Evolutionary conservation across 306 rosid genomes (phyloP).

Genomic region (Cucurbita maxima): DNA sequence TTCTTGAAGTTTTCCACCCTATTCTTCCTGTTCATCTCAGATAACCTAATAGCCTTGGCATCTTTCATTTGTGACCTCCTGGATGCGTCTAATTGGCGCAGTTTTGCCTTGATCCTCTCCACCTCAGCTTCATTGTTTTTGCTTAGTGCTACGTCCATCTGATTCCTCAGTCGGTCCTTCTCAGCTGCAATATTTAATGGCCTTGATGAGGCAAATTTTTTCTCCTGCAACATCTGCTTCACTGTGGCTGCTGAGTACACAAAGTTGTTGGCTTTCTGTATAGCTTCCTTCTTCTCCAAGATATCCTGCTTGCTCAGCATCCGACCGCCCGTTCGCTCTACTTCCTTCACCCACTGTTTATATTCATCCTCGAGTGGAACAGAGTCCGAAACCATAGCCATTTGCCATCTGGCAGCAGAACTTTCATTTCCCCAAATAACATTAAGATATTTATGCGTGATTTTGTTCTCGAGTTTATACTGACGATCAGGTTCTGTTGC

Average conservation of each 20-base stretch:
- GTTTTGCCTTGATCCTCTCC: slow-evolving; percentile 49
- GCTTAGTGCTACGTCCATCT: slow-evolving; percentile 56
- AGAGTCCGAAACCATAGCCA: slow-evolving; percentile 91
- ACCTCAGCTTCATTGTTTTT: slow-evolving; percentile 45
- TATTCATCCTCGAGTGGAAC: slow-evolving; percentile 66
- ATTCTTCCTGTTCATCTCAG: slow-evolving; percentile 93
- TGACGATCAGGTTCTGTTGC: slow-evolving; percentile 61
- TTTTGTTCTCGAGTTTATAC: slow-evolving; percentile 66
- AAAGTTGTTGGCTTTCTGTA: slow-evolving; percentile 44
- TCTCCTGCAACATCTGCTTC: slow-evolving; percentile 84
- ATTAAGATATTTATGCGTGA: slow-evolving; percentile 71
- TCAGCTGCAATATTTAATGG: slow-evolving; percentile 83
- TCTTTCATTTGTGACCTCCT: slow-evolving; percentile 37
- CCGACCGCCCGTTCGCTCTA: slow-evolving; percentile 66
- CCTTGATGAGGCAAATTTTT: slow-evolving; percentile 65
- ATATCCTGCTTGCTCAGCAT: slow-evolving; percentile 55
- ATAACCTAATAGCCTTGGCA: slow-evolving; percentile 67
- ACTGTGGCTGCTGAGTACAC: slow-evolving; percentile 89
- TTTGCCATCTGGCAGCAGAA: slow-evolving; percentile 95
- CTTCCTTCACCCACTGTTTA: slow-evolving; percentile 83
- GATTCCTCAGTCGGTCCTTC: slow-evolving; percentile 70
- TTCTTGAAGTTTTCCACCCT: slow-evolving; percentile 91
- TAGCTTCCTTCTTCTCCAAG: slow-evolving; percentile 46
- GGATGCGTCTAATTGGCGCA: slow-evolving; percentile 62
- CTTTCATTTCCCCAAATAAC: slow-evolving; percentile 84